Percentiles rank a stretch among this genome's conserved stretches.
phyloP scores from a whole-genome alignment of 2,329 filamentous ascomycete species.

The Alternaria triticina region DNA sequence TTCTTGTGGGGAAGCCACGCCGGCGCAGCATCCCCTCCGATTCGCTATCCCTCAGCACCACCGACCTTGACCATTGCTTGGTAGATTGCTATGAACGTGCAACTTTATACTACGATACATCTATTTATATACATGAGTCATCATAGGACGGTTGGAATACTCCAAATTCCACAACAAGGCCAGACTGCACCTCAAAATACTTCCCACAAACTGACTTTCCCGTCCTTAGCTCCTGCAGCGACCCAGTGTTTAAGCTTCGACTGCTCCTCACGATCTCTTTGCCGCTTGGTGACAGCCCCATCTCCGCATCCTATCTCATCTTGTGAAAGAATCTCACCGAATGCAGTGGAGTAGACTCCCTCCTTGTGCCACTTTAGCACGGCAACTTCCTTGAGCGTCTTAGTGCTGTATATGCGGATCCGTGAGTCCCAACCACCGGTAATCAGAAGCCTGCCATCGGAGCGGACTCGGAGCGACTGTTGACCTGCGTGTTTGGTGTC shows the following conservation, averaged over 20 bases:
- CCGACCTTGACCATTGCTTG: not conserved
- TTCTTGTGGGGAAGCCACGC: conserved; percentile 22
- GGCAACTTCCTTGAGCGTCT: conserved; percentile 83
- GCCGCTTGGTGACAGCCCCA: not conserved
- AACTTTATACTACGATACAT: not conserved
- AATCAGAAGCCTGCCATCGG: conserved; percentile 81
- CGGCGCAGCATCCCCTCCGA: conserved; percentile 9
- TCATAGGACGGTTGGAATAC: not conserved
- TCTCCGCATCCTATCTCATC: conserved; percentile 1
- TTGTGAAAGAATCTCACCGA: conserved; percentile 58
- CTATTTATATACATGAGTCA: not conserved
- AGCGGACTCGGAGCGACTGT: conserved; percentile 77
- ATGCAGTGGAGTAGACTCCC: conserved; percentile 82
- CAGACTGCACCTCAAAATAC: conserved; percentile 64
- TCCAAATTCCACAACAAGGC: not conserved
- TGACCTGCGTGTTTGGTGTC: conserved; percentile 92
- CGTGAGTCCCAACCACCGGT: conserved; percentile 93
- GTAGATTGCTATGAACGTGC: not conserved
- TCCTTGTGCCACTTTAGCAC: conserved; percentile 94
- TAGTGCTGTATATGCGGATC: conserved; percentile 79
- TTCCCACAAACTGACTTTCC: conserved; percentile 94
- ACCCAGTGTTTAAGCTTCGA: conserved; percentile 83
- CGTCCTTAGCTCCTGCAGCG: conserved; percentile 90
- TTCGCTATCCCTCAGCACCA: not conserved
- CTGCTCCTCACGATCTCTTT: conserved; percentile 53